Evolutionary conservation across 2,329 filamentous ascomycete genomes (phyloP), one percentile per base, ranked within the genome.

Genomic region (Nannizzia gypsea): DNA sequence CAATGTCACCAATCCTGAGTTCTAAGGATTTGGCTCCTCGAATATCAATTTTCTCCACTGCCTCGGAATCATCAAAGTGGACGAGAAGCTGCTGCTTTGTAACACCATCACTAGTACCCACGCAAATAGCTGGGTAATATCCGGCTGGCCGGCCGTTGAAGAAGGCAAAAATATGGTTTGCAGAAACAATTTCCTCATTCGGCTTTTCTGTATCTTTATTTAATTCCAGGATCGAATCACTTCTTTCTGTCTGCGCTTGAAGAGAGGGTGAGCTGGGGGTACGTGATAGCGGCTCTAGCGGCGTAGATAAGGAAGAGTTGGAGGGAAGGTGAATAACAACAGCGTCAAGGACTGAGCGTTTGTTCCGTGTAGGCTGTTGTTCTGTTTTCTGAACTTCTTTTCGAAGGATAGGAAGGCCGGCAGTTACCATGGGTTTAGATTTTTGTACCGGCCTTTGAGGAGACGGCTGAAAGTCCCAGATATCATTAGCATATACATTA

Each of bases 101-200:
- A 9, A 71, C 68, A 2, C 69, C 66, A 50, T 73, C 68, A 20
- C 77, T 71, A 15, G 70, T 71, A 2, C 78, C 79, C 36, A 83
- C 68, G 64, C 78, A 85, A n/a, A 77, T 81, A 6, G 80, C 83
- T 55, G 83, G 81, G 66, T 83, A 84, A 67, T 80, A 85, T n/a
- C 72, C 75, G 58, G 77, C 76, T 55, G 74, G 77, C n/a, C 73
- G 73, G 20, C 79, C 78, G 63, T 77, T 82, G 77, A 83, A 86
- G 28, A 76, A 74, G 6, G 83, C 82, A 63, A 85, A 76, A 0
- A 85, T 77, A 62, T 83, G 77, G 59, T 80, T 79, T 3, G 78
- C 77, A 11, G 75, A 72, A 24, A 77, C 64, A 8, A 54, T 6
- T 26, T 52, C 15, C 13, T 59, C n/a, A 54, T 54, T 42, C 9